phyloP scores from a whole-genome alignment of 2,329 filamentous ascomycete genomes.

The Colletotrichum coccodes region DNA sequence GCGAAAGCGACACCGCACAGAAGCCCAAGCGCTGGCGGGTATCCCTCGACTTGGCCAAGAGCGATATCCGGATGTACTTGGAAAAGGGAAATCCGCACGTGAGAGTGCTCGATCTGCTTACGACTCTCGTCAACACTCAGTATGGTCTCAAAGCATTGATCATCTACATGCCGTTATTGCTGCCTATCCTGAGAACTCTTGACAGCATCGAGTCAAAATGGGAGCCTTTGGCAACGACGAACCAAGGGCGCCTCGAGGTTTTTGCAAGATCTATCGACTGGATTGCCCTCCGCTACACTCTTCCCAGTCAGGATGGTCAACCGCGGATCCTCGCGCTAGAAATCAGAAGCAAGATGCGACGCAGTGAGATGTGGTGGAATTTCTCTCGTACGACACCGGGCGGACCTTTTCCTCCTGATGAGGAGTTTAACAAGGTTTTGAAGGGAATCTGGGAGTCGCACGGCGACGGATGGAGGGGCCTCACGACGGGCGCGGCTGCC shows the following conservation, averaged over 20 bases:
- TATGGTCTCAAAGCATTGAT: slow-evolving; percentile 63
- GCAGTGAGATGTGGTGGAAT: slow-evolving; percentile 62
- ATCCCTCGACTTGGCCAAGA: slow-evolving; percentile 64
- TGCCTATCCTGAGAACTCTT: slow-evolving; percentile 72
- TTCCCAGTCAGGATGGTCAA: slow-evolving; percentile 43
- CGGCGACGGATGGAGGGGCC: slow-evolving; percentile 58
- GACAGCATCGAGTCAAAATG: slow-evolving; percentile 68
- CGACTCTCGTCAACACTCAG: slow-evolving; percentile 65
- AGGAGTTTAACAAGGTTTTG: slow-evolving; percentile 51
- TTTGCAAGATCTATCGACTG: slow-evolving; percentile 66
- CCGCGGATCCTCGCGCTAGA: slow-evolving; percentile 58
- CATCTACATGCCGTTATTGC: slow-evolving; percentile 66
- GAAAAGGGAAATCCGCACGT: slow-evolving; percentile 74
- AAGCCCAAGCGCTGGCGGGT: slow-evolving; percentile 58
- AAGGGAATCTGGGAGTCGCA: slow-evolving; percentile 56
- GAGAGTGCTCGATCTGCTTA: slow-evolving; percentile 68
- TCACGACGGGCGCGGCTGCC: slow-evolving; percentile 58
- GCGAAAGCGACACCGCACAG: slow-evolving; percentile 17
- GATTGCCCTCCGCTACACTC: slow-evolving; percentile 64
- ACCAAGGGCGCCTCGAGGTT: slow-evolving; percentile 60
- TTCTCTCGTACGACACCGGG: slow-evolving; percentile 48
- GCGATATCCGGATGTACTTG: slow-evolving; percentile 67
- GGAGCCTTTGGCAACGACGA: slow-evolving; percentile 51
- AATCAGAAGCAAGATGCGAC: slow-evolving; percentile 59
- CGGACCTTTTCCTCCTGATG: slow-evolving; percentile 36